Base-by-base conservation (phyloP, 2,329 filamentous ascomycete genomes). In the Fusarium keratoplasticum region DNA sequence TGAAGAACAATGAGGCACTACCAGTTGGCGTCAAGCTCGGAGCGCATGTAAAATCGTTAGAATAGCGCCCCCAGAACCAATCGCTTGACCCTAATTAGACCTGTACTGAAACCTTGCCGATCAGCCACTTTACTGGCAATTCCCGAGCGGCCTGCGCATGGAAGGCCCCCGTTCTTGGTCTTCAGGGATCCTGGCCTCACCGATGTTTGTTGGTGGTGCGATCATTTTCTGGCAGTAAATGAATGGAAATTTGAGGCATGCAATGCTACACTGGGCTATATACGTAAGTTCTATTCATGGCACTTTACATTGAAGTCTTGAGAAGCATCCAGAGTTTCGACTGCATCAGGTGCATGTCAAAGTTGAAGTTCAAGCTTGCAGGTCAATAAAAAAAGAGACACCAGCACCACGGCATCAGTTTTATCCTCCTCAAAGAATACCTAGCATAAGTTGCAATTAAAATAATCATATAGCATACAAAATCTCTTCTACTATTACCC, bases 41-140 rank as follows among this genome's bases (percentile, higher is more conserved):
- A 52, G 47, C 47, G 47, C 47, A 52, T n/a, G 14, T 31, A 52
- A 27, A 59, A 59, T 27, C 33, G 10, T 25, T 38, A 27, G 16
- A 38, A 27, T 14, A n/a, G 35, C 10, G n/a, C 10, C 6, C 33
- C 31, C 18, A 18, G 35, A 38, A 18, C 47, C 47, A 52, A 72
- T 72, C 70, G 36, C 16, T 55, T 62, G 25, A 40, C 27, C 10
- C 25, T 61, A 50, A 72, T 72, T 66, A 72, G 65, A 72, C 22
- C 57, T 16, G 20, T n/a, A 25, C n/a, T 40, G 35, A 29, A 52
- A 52, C 47, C 20, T 18, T 52, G 25, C 47, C 47, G 27, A 52
- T 52, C 47, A 52, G 47, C 47, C 47, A 52, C 47, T 52, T 52
- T 31, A 25, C 14, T 47, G 42, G 22, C 20, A 47, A 47, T 47